phyloP scores from a whole-genome alignment of 768 basidiomycete genomes.

The Psilocybe sp. region DNA sequence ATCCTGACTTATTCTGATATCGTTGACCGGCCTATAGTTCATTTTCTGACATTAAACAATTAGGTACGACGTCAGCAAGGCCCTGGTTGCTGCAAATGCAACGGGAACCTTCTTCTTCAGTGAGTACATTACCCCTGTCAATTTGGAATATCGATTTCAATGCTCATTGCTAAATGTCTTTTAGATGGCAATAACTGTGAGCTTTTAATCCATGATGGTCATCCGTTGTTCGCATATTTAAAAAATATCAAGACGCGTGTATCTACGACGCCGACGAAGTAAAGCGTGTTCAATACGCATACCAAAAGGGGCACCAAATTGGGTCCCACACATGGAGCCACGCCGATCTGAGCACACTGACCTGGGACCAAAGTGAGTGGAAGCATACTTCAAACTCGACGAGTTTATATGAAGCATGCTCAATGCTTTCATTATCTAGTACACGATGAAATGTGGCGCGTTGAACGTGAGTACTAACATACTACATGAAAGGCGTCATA shows the following conservation, averaged over 20 bases:
- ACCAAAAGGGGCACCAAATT: conserved; percentile 38
- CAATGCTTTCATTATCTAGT: conserved; percentile 21
- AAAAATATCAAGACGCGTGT: conserved; percentile 27
- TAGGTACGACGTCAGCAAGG: conserved; percentile 34
- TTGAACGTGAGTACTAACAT: conserved; percentile 32
- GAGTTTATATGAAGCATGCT: background rate
- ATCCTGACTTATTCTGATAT: background rate
- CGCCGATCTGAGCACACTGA: conserved; percentile 32
- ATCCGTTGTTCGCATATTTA: background rate
- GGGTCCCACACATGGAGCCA: conserved; percentile 47
- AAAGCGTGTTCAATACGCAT: conserved; percentile 34
- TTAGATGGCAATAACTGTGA: conserved; percentile 40
- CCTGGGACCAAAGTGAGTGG: conserved; percentile 37
- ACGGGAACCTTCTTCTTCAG: conserved; percentile 46
- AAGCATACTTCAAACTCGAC: background rate
- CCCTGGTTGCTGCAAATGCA: conserved; percentile 29
- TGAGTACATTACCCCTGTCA: conserved; percentile 14
- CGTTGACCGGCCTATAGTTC: background rate
- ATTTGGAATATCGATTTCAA: background rate
- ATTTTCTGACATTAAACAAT: background rate
- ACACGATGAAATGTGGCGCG: conserved; percentile 43
- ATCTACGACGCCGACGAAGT: conserved; percentile 33
- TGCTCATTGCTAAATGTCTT: background rate
- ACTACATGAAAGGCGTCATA: background rate
- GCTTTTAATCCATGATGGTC: background rate